Evolutionary conservation across 2,329 filamentous ascomycete species (phyloP).

Genomic region (Paecilomyces formosus): DNA sequence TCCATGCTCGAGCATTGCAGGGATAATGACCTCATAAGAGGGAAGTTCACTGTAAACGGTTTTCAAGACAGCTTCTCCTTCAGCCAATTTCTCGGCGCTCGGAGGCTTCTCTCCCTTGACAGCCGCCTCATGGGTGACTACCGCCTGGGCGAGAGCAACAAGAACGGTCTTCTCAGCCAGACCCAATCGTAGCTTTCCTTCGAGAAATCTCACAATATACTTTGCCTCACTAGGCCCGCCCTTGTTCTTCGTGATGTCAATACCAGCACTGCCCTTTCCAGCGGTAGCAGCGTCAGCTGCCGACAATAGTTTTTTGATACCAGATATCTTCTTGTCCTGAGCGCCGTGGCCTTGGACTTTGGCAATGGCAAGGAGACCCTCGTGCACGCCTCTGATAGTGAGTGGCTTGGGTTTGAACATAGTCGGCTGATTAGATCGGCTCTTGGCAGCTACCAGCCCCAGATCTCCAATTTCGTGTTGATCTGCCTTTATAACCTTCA

Average conservation of each 20-base stretch:
- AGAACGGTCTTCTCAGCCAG: constrained; percentile 89
- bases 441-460: constrained; percentile 90
- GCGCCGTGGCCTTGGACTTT: constrained; percentile 79
- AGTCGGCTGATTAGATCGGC: constrained; percentile 86
- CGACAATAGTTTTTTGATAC: constrained; percentile 94
- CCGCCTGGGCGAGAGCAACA: constrained; percentile 80
- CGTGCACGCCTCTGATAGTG: constrained; percentile 78
- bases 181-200: constrained; percentile 87
- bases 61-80: constrained; percentile 81
- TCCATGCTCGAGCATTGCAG: constrained; percentile 77
- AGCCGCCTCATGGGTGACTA: constrained; percentile 76
- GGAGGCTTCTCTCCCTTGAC: constrained; percentile 60
- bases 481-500: constrained; percentile 86
- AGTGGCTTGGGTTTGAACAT: constrained; percentile 97
- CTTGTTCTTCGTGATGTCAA: constrained; percentile 88
- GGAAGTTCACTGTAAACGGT: constrained; percentile 89
- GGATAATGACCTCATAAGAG: constrained; percentile 91
- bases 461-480: constrained; percentile 96
- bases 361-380: constrained; percentile 81
- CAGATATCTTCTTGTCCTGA: constrained; percentile 82
- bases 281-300: constrained; percentile 68
- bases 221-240: constrained; percentile 93
- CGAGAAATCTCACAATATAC: constrained; percentile 83
- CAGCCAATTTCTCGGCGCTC: constrained; percentile 67
- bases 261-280: constrained; percentile 55